Conservation (phyloP, 768 basidiomycete genomes). For the Russula lepida region DNA sequence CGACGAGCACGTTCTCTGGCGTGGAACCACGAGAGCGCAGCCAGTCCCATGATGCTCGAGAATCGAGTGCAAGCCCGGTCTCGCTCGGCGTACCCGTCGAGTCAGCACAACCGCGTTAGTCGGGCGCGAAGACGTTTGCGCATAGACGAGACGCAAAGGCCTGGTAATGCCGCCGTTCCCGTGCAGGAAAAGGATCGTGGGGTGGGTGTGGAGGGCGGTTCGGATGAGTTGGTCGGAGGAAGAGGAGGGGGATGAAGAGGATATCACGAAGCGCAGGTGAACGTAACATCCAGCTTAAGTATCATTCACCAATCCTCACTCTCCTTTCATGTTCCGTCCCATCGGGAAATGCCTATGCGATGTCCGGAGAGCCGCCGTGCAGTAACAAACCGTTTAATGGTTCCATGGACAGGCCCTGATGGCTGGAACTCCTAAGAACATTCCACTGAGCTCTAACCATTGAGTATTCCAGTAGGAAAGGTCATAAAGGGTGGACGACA, state of each 20-base stretch:
- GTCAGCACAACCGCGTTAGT: slow-evolving; percentile 91
- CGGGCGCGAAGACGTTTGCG: slow-evolving; percentile 75
- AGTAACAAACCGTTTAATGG: too few species aligned
- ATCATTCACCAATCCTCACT: too few species aligned
- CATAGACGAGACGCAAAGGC: slow-evolving; percentile 55
- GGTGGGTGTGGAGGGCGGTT: slow-evolving; percentile 45
- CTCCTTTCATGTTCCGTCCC: too few species aligned
- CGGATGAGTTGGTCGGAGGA: slow-evolving; percentile 36
- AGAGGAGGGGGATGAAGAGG: too few species aligned
- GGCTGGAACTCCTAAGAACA: too few species aligned
- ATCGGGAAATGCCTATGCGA: too few species aligned
- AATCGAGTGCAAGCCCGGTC: slow-evolving; percentile 62
- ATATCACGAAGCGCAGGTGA: too few species aligned
- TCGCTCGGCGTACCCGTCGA: slow-evolving; percentile 75
- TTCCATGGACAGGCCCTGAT: too few species aligned
- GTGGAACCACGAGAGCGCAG: slow-evolving; percentile 48
- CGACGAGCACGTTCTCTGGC: slow-evolving; percentile 53
- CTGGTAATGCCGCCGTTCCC: slow-evolving; percentile 79
- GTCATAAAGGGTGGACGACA: background rate
- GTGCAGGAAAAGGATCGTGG: slow-evolving; percentile 84
- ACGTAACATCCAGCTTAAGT: too few species aligned
- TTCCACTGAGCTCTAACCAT: background rate
- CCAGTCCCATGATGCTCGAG: slow-evolving; percentile 76
- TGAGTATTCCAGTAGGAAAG: background rate
- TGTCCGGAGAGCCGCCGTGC: too few species aligned